These are phyloP conservation scores for Cercospora nicotianae DNA, from an alignment of 2,329 filamentous ascomycete species.

Conservation along the genomic window DNA sequence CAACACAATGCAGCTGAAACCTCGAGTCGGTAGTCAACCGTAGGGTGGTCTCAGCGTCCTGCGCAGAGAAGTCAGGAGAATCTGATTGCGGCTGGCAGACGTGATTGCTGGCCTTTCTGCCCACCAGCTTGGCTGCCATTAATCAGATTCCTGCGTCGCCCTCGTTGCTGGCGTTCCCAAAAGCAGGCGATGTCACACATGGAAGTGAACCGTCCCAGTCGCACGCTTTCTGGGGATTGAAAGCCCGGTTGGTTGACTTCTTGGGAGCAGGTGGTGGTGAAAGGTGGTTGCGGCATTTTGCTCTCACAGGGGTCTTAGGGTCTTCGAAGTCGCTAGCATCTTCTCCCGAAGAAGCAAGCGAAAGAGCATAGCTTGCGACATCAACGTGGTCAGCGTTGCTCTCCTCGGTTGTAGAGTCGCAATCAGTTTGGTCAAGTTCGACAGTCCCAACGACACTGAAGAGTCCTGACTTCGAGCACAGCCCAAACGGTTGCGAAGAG, in stretches of 20 bases:
- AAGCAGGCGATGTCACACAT: neutral
- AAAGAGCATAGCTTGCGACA: neutral
- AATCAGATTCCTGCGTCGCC: neutral
- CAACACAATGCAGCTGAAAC: neutral
- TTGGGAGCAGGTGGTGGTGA: neutral
- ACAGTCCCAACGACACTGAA: neutral
- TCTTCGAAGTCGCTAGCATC: neutral
- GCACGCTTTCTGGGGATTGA: neutral
- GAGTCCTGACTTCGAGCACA: neutral
- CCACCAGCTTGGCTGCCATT: neutral
- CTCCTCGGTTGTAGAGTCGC: neutral
- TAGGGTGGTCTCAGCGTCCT: neutral
- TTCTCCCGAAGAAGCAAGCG: neutral
- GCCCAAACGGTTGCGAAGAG: neutral
- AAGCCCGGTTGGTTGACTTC: neutral
- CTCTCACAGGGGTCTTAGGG: neutral
- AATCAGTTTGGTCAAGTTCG: slow-evolving; percentile 4
- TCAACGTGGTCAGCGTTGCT: neutral
- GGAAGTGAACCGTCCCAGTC: neutral
- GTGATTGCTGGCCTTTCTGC: neutral
- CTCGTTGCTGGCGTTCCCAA: neutral
- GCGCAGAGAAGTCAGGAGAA: neutral
- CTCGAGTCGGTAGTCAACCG: neutral
- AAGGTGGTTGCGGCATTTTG: neutral
- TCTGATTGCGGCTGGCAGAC: neutral